Conservation (phyloP, 345 rosid species). For the Salix dunnii region DNA sequence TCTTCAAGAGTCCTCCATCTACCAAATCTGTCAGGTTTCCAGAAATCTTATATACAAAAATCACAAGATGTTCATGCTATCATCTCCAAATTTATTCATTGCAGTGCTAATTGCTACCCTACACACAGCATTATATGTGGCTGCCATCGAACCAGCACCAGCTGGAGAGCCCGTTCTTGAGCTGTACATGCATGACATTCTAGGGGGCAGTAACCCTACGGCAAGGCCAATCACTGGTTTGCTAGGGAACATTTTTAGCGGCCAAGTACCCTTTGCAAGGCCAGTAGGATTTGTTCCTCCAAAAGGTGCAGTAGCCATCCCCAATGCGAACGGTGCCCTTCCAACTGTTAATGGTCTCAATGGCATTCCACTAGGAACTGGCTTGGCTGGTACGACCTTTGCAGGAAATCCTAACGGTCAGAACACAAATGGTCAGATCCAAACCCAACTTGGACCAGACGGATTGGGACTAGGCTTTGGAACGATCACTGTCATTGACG, state of each 20-base stretch:
- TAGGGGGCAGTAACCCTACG: conserved; percentile 83
- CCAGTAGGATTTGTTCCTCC: conserved; percentile 78
- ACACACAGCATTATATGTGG: conserved; percentile 17
- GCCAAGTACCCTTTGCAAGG: conserved; percentile 92
- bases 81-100: conserved; percentile 27
- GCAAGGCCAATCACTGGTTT: conserved; percentile 90
- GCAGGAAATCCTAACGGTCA: conserved; percentile 36
- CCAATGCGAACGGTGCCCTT: conserved; percentile 84
- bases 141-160: conserved; percentile 40
- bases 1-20: conserved; percentile 20
- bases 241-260: conserved; percentile 87
- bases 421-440: conserved; percentile 48
- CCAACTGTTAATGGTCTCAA: conserved; percentile 74
- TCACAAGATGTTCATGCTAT: conserved; percentile 43
- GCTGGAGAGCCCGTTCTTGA: conserved; percentile 57
- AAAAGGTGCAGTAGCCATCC: conserved; percentile 57
- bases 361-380: conserved; percentile 88
- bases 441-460: conserved; percentile 78
- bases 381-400: conserved; percentile 73
- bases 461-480: conserved; percentile 87
- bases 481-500: conserved; percentile 84
- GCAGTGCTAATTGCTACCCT: conserved; percentile 25
- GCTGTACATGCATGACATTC: conserved; percentile 87
- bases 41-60: background rate
- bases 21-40: background rate